Percentiles rank a stretch among this genome's conserved stretches.
Conservation (phyloP, 306 rosid species). For the Fragaria nilgerrensis region DNA sequence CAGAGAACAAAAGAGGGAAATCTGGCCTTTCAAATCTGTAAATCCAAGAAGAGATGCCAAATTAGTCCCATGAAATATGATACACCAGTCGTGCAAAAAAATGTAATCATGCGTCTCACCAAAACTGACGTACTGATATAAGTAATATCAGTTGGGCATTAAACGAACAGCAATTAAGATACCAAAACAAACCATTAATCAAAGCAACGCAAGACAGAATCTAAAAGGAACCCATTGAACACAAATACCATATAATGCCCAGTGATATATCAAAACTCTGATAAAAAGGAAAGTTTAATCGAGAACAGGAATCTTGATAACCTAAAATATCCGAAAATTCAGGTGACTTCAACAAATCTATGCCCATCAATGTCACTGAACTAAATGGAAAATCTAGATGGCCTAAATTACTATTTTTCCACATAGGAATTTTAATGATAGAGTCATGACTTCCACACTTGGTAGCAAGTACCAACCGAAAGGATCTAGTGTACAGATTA, state of each 20-base stretch:
- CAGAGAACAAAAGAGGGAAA: constrained; percentile 75
- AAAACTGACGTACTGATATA: neutral
- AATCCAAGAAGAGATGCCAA: constrained; percentile 27
- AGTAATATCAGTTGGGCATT: neutral
- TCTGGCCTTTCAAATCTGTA: constrained; percentile 89
- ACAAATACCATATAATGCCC: neutral
- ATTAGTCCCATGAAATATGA: constrained; percentile 29
- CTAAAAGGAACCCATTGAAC: neutral
- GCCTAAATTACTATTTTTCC: neutral
- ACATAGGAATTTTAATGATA: neutral
- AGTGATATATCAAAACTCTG: neutral
- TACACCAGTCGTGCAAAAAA: constrained; percentile 1
- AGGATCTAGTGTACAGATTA: neutral
- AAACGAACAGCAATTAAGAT: neutral
- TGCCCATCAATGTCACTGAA: neutral
- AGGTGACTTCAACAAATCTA: neutral
- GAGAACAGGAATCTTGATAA: neutral
- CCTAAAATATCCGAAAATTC: neutral
- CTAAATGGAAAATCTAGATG: neutral
- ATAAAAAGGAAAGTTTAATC: neutral
- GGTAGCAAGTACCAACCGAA: neutral
- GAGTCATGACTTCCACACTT: neutral
- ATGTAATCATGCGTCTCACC: neutral
- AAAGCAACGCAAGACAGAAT: neutral
- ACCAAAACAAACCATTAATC: neutral